These are phyloP conservation scores for Lachancea dasiensis DNA, from an alignment of 805 yeast species.

Conservation along the genomic window DNA sequence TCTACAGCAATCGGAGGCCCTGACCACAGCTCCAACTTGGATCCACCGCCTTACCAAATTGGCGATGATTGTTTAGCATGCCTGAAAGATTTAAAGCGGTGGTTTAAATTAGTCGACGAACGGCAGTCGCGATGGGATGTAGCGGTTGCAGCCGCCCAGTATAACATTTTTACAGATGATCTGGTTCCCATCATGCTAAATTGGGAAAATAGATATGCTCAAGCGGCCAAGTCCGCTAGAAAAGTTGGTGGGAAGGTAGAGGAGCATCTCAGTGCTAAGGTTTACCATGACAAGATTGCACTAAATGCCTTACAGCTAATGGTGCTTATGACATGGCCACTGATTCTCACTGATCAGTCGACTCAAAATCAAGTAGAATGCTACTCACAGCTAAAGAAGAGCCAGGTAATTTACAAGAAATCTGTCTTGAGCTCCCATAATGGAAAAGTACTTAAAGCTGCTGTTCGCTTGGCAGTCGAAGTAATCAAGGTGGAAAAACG, in stretches of 20 bases:
- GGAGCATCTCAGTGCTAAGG: conserved; percentile 25
- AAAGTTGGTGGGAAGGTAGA: conserved; percentile 14
- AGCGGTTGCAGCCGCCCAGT: conserved; percentile 80
- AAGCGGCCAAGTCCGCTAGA: conserved; percentile 19
- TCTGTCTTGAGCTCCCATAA: conserved; percentile 49
- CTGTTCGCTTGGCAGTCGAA: conserved; percentile 62
- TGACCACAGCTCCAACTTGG: conserved; percentile 50
- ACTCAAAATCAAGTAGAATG: conserved; percentile 50
- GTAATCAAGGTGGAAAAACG: conserved; percentile 44
- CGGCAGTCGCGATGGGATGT: conserved; percentile 65
- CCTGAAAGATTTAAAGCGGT: conserved; percentile 76
- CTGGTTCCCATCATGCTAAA: conserved; percentile 65
- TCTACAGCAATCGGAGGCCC: conserved; percentile 90
- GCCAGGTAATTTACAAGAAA: conserved; percentile 68
- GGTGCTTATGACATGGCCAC: conserved; percentile 83
- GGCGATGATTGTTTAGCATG: conserved; percentile 80
- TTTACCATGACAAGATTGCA: conserved; percentile 51
- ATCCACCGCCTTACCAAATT: conserved; percentile 56
- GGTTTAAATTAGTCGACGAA: conserved; percentile 84
- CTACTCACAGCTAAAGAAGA: conserved; percentile 55
- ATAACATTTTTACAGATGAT: conserved; percentile 68
- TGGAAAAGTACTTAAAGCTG: conserved; percentile 63
- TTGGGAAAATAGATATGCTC: conserved; percentile 48
- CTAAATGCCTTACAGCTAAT: conserved; percentile 70
- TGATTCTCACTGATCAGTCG: conserved; percentile 56